Conservation (phyloP, 371 early-diverging fungal genomes). For the Mortierella sp. region DNA sequence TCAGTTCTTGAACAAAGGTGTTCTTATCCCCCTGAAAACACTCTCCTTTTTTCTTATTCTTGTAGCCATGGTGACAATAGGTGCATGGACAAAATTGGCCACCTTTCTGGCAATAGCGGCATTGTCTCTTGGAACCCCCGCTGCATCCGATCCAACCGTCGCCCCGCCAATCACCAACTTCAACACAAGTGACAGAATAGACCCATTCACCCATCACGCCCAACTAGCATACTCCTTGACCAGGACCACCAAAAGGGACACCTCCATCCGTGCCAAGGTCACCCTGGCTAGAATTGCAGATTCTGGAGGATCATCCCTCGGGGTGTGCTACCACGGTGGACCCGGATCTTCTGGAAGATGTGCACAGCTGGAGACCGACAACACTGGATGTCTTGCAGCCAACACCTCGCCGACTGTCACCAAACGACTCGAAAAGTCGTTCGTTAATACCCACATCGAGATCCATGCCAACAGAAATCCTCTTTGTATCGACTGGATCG, state of each 20-base stretch:
- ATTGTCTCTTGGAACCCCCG: too few species aligned
- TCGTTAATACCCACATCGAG: not conserved
- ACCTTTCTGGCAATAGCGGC: too few species aligned
- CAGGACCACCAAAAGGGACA: not conserved
- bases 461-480: not conserved
- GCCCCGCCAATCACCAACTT: not conserved
- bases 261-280: conserved; percentile 2
- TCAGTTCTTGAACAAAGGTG: not conserved
- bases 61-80: too few species aligned
- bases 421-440: not conserved
- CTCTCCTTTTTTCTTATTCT: too few species aligned
- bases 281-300: not conserved
- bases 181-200: not conserved
- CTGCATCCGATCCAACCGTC: too few species aligned
- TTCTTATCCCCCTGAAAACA: not conserved
- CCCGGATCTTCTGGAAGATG: not conserved
- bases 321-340: not conserved
- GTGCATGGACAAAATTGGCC: too few species aligned
- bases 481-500: not conserved
- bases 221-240: not conserved
- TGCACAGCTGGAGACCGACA: not conserved
- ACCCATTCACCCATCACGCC: not conserved
- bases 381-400: not conserved
- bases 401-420: not conserved
- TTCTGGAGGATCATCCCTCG: conserved; percentile 1